Evolutionary conservation across 306 rosid species (phyloP).

Genomic region (Trifolium pratense): DNA sequence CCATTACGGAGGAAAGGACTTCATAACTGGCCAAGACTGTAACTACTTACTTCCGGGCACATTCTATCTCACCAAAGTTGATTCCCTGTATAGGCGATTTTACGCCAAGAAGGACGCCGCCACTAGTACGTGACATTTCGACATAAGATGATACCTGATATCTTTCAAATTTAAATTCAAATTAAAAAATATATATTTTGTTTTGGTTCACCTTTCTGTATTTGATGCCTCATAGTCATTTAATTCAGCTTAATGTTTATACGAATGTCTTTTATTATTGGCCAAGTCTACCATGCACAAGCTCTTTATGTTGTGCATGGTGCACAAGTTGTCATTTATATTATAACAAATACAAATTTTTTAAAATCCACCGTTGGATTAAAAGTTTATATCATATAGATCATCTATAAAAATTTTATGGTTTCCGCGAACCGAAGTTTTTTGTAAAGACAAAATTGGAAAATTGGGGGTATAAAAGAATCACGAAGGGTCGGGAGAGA

Average conservation of each 20-base stretch:
- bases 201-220: slow-evolving; percentile 3
- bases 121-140: neutral
- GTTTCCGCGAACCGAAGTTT: too few species aligned
- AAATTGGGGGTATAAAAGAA: too few species aligned
- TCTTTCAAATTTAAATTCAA: slow-evolving; percentile 23
- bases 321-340: too few species aligned
- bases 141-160: neutral
- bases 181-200: neutral
- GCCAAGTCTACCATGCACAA: too few species aligned
- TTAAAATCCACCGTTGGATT: too few species aligned
- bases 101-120: slow-evolving; percentile 55
- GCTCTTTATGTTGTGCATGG: too few species aligned
- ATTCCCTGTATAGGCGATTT: slow-evolving; percentile 77
- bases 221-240: slow-evolving; percentile 24
- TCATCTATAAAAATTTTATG: too few species aligned
- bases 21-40: slow-evolving; percentile 69
- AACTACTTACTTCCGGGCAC: slow-evolving; percentile 70
- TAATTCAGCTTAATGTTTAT: slow-evolving; percentile 6
- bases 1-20: slow-evolving; percentile 83
- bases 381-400: too few species aligned
- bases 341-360: too few species aligned
- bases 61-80: slow-evolving; percentile 86
- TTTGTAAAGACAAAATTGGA: too few species aligned
- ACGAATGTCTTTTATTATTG: neutral
- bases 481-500: too few species aligned